Conservation (phyloP, 495 filamentous ascomycete species). For the Bombardia bombarda region DNA sequence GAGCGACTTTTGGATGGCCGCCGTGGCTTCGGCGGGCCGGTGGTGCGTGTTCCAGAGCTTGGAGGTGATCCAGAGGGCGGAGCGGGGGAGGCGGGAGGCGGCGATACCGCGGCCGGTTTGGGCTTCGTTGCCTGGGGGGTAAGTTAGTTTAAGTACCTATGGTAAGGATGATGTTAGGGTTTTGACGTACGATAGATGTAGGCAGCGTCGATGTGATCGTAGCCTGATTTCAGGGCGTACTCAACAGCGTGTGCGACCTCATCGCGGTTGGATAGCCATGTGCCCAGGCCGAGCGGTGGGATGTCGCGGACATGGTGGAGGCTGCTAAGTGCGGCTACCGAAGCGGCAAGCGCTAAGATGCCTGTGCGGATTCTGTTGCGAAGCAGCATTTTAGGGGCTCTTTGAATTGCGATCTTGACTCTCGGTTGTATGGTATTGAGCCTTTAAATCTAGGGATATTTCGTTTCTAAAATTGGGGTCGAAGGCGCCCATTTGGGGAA, state of each 20-base stretch:
- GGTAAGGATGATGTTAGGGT: not conserved
- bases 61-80: slow-evolving; percentile 59
- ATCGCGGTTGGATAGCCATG: not conserved
- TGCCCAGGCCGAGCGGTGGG: not conserved
- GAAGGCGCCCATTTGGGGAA: no score
- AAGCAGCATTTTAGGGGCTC: no score
- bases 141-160: not conserved
- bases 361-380: no score
- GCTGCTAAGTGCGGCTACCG: no score
- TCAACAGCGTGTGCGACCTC: not conserved
- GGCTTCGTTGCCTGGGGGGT: not conserved
- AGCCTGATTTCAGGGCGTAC: not conserved
- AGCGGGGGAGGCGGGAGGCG: slow-evolving; percentile 45
- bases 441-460: no score
- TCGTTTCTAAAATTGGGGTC: no score
- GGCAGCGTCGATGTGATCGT: not conserved
- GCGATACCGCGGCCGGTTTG: slow-evolving; percentile 45
- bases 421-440: no score
- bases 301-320: not conserved
- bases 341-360: no score
- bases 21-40: slow-evolving; percentile 50
- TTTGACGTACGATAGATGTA: not conserved
- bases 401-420: no score
- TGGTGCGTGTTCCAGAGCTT: slow-evolving; percentile 68
- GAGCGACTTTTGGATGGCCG: slow-evolving; percentile 53